Evolutionary conservation across 202 grass and related monocot species (phyloP).

Genomic region (Carex arenaria): DNA sequence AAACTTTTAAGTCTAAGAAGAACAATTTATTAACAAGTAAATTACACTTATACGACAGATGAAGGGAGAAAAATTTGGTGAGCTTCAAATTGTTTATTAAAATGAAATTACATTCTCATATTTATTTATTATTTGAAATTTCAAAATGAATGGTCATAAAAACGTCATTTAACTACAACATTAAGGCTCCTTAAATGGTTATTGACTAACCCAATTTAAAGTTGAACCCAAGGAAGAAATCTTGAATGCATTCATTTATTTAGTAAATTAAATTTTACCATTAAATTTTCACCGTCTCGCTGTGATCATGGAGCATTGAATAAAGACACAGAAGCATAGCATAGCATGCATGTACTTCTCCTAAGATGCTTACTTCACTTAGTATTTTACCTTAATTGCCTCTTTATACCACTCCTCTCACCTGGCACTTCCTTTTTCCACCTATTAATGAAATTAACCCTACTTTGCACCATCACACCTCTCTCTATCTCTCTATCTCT

Average conservation of each 20-base stretch:
- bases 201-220: constrained; percentile 13
- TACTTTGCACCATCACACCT: constrained; percentile 25
- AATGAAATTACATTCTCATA: background rate
- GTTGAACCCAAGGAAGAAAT: background rate
- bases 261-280: constrained; percentile 27
- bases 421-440: constrained; percentile 54
- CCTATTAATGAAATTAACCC: constrained; percentile 40
- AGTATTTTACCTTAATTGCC: constrained; percentile 24
- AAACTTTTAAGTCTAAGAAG: too few relatives aligned
- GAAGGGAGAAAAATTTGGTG: background rate
- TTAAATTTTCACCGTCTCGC: constrained; percentile 22
- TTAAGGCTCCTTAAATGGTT: constrained; percentile 13
- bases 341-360: constrained; percentile 13
- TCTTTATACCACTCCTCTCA: constrained; percentile 23
- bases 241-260: constrained; percentile 4
- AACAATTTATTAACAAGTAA: background rate
- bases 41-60: background rate
- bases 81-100: background rate
- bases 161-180: background rate
- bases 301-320: constrained; percentile 11
- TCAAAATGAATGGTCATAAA: background rate
- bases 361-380: constrained; percentile 11
- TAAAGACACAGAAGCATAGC: constrained; percentile 21
- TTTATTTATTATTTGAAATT: background rate
- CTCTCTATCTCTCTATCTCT: constrained; percentile 12